Evolutionary conservation across 2,329 filamentous ascomycete genomes (phyloP).

Genomic region (Colletotrichum graminicola): DNA sequence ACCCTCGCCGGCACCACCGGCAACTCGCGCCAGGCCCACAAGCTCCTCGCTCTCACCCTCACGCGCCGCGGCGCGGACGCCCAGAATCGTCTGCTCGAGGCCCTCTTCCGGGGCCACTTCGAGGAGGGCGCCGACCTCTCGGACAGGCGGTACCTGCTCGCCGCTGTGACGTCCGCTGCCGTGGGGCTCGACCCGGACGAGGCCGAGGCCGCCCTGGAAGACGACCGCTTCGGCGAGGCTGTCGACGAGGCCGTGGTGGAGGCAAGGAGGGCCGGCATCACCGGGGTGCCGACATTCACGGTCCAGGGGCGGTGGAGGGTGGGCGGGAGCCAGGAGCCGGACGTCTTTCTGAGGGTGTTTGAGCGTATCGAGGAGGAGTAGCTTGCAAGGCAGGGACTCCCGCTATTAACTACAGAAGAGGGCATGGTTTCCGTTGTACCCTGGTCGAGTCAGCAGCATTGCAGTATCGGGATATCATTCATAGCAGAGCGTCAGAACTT

Average conservation of each 20-base stretch:
- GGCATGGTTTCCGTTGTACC: background rate
- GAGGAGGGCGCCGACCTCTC: slow-evolving; percentile 57
- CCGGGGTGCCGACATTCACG: slow-evolving; percentile 80
- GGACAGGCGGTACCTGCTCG: slow-evolving; percentile 54
- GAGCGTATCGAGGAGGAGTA: slow-evolving; percentile 60
- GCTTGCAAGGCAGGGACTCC: background rate
- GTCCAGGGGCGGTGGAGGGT: slow-evolving; percentile 77
- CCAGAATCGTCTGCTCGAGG: slow-evolving; percentile 57
- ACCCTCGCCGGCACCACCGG: slow-evolving; percentile 56
- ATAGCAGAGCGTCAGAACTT: slow-evolving; percentile 10
- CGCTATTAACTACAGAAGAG: background rate
- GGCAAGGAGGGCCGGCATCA: slow-evolving; percentile 57
- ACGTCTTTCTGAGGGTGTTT: slow-evolving; percentile 76
- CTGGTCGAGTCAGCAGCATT: slow-evolving; percentile 5
- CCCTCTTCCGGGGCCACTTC: slow-evolving; percentile 59
- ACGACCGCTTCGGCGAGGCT: slow-evolving; percentile 44
- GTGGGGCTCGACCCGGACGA: slow-evolving; percentile 48
- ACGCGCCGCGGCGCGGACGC: slow-evolving; percentile 42
- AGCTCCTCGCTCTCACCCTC: slow-evolving; percentile 59
- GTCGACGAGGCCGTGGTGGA: slow-evolving; percentile 50
- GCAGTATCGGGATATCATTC: background rate
- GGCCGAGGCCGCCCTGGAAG: slow-evolving; percentile 45
- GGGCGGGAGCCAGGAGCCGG: slow-evolving; percentile 77
- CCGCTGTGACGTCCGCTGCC: slow-evolving; percentile 48
- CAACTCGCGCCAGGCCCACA: slow-evolving; percentile 60